These are phyloP conservation scores for Aspergillus arachidicola DNA, from an alignment of 2,329 filamentous ascomycete species.

Conservation along the genomic window DNA sequence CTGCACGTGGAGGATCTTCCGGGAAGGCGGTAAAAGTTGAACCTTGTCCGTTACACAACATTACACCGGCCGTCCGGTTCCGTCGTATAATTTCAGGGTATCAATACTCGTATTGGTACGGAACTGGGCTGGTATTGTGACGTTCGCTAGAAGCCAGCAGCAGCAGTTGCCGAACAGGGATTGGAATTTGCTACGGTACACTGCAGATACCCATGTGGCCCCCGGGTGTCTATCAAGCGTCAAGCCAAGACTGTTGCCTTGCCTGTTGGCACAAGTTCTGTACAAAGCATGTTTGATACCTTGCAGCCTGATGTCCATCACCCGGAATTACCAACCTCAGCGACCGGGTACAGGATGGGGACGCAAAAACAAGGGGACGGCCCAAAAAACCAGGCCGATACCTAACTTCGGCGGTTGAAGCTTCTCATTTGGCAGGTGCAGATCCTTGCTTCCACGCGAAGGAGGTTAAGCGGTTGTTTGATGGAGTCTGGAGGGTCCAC, in stretches of 20 bases:
- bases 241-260: slow-evolving; percentile 1
- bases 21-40: slow-evolving; percentile 20
- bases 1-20: slow-evolving; percentile 26
- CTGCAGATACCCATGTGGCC: slow-evolving; percentile 9
- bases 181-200: slow-evolving; percentile 8
- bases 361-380: neutral
- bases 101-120: neutral
- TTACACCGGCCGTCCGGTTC: neutral
- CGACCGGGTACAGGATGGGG: neutral
- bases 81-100: neutral
- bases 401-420: neutral
- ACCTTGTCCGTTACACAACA: slow-evolving; percentile 9
- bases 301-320: neutral
- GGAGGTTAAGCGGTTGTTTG: neutral
- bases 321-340: no score
- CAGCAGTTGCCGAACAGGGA: neutral
- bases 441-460: slow-evolving; percentile 27
- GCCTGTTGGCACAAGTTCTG: neutral
- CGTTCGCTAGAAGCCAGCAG: neutral
- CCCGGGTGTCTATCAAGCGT: neutral
- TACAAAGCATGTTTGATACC: neutral
- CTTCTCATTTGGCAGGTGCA: slow-evolving; percentile 10
- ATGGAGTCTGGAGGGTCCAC: neutral
- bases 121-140: neutral
- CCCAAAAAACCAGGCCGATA: neutral